Evolutionary conservation across 1,284 basidiomycete species (phyloP), one percentile per base, ranked within the genome.

Genomic region (Chalciporus sp.): DNA sequence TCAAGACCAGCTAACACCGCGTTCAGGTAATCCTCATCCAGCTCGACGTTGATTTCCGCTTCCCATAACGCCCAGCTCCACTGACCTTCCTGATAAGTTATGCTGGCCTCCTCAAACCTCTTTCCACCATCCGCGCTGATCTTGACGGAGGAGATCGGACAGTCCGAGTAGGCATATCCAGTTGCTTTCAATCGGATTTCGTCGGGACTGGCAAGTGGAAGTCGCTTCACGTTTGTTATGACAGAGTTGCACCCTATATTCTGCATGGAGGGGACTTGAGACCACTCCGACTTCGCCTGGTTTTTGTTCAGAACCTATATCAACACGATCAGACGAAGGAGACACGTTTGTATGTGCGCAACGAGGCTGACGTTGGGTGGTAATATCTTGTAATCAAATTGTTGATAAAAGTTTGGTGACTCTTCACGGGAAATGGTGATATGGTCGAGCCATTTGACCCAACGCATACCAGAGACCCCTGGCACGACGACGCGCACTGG

Each of bases 51-150:
- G 19, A 74, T 6, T n/a, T 55, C 51, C 4, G 64, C 73, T 62
- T 86, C 82, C 86, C 86, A 88, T 27, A 88, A 64, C 8, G 83
- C 80, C 86, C 86, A 88, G 63, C 85, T 86, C 85, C 85, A 87
- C 59, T 65, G 75, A 4, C 84, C 84, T 48, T 82, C 74, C 57
- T 83, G 83, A 60, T 87, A 88, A 0, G 75, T 82, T 57, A 86
- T 81, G 20, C 65, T 66, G 16, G 81, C 79, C 8, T 72, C 65
- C 40, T 68, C 63, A 85, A 85, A 87, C 12, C 74, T 75, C 48
- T 61, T 56, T 6, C 84, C 86, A 3, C 70, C 71, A 62, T 88
- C 80, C 9, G 72, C 61, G 39, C 80, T 80, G 9, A 87, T 67
- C 47, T 87, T 80, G 12, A 87, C 76, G 3, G 65, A 58, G 3